Evolutionary conservation across 805 yeast genomes (phyloP), one percentile per base, ranked within the genome.

Genomic region (Starmerella vaccinii): DNA sequence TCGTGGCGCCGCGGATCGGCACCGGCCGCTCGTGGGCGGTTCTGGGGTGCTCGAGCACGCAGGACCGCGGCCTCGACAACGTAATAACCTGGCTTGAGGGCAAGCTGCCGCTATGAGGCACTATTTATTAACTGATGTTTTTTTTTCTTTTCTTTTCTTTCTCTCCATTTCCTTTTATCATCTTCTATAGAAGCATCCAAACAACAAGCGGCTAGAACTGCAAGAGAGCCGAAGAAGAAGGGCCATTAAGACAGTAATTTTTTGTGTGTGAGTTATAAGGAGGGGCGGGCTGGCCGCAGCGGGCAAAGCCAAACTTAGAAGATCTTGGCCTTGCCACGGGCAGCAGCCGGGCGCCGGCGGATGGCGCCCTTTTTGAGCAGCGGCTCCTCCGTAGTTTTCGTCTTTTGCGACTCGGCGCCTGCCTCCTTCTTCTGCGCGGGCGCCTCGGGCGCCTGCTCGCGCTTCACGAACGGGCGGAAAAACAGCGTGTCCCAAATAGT

Each of bases 401-500:
- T 9, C 32, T 27, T 27, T 27, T 27, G 12, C 32, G 32, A 27
- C 5, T 53, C 51, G 22, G 59, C 60, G 12, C 53, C 55, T 45
- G 54, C 53, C 4, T 46, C 35, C 12, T n/a, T 9, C 55, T 60
- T 38, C 56, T 53, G 47, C 38, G 42, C n/a, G 57, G 57, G 45
- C 44, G 54, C 42, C 47, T 46, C 45, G 16, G 46, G 50, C 51
- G 49, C 35, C 6, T 6, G 22, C 18, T 15, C 38, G 38, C 22
- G 38, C 22, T 16, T 16, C 4, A 7, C 13, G 37, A 37, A 19
- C 15, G 40, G 22, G 19, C 39, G 34, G 39, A 57, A 35, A 2
- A 59, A 27, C 37, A 65, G 21, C 1, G 74, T 67, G 46, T 63
- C 65, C 38, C 47, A 34, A 62, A 69, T 58, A 5, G 57, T 53